A percentile compares a stretch with the other conserved stretches of the same genome.
Conservation (phyloP, 768 basidiomycete genomes). For the Rhodotorula kratochvilovae region DNA sequence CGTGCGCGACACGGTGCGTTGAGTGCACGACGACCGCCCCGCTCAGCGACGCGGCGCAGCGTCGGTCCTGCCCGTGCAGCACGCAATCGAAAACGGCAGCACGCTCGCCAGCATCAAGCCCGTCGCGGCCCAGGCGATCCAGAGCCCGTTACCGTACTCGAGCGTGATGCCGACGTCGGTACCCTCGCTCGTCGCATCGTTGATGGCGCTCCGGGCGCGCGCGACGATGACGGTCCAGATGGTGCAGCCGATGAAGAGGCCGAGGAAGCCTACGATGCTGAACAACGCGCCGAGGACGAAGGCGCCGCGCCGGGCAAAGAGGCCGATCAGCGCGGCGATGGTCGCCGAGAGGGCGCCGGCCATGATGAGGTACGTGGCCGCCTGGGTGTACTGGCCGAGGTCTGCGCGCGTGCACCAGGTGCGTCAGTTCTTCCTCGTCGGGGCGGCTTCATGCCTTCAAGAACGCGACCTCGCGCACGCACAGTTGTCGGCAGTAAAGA, state of each 20-base stretch:
- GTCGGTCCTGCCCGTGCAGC: slow-evolving; percentile 21
- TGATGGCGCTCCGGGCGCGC: slow-evolving; percentile 26
- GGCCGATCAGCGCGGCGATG: slow-evolving; percentile 16
- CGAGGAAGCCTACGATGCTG: slow-evolving; percentile 15
- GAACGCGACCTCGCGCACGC: background rate
- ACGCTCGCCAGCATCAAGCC: slow-evolving; percentile 11
- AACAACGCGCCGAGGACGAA: slow-evolving; percentile 23
- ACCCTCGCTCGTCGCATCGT: slow-evolving; percentile 5
- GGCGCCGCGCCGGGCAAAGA: slow-evolving; percentile 20
- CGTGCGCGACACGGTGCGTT: no score
- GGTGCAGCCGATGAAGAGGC: slow-evolving; percentile 15
- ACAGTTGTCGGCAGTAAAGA: slow-evolving; percentile 27
- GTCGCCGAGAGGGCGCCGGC: slow-evolving; percentile 14
- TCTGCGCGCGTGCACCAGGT: slow-evolving; percentile 1
- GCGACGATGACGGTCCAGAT: slow-evolving; percentile 27
- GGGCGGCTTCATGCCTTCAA: background rate
- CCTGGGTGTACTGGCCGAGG: slow-evolving; percentile 6
- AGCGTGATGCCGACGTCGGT: slow-evolving; percentile 22
- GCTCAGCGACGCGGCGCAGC: no score
- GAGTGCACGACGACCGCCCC: no score
- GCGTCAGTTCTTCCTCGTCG: background rate
- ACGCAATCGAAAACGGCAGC: slow-evolving; percentile 14
- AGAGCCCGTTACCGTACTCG: slow-evolving; percentile 25
- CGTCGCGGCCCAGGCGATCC: slow-evolving; percentile 29
- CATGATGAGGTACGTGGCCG: slow-evolving; percentile 9